phyloP scores from a whole-genome alignment of 352 stramenopile genomes.

The Globisporangium middletonii region DNA sequence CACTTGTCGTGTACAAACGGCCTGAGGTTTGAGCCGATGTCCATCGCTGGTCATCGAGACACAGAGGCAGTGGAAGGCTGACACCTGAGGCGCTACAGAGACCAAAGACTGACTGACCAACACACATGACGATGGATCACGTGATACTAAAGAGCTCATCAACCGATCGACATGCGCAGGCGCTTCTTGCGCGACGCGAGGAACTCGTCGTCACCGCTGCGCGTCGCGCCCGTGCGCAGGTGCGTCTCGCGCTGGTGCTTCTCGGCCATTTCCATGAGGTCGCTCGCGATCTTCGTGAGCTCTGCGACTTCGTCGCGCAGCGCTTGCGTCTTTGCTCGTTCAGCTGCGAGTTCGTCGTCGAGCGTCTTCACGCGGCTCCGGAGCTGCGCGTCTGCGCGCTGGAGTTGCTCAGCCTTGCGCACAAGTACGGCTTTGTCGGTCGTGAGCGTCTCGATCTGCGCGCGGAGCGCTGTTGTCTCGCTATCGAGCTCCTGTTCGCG shows the following conservation, averaged over 20 bases:
- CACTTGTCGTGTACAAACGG: too few species aligned
- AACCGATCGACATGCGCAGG: constrained; percentile 18
- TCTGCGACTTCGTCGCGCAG: constrained; percentile 47
- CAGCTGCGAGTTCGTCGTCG: constrained; percentile 30
- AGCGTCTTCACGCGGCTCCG: constrained; percentile 36
- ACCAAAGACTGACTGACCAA: too few species aligned
- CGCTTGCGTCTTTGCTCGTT: constrained; percentile 28
- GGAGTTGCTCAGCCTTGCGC: constrained; percentile 53
- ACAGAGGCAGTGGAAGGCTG: too few species aligned
- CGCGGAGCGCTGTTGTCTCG: constrained; percentile 25
- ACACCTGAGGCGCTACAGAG: too few species aligned
- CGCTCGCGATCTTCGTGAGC: constrained; percentile 48
- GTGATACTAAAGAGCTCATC: not conserved
- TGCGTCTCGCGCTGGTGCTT: constrained; percentile 36
- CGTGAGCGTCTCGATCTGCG: constrained; percentile 35
- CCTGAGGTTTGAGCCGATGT: too few species aligned
- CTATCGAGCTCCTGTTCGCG: constrained; percentile 20
- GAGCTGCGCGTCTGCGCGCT: constrained; percentile 54
- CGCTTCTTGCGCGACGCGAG: constrained; percentile 14
- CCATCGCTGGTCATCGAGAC: too few species aligned
- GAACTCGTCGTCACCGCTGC: constrained; percentile 10
- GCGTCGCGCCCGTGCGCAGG: constrained; percentile 2
- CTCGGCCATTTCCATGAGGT: constrained; percentile 67
- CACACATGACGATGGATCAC: too few species aligned
- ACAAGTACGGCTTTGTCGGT: constrained; percentile 63